Evolutionary conservation across 176 grass and related monocot genomes (phyloP).

Genomic region (Eragrostis curvula): DNA sequence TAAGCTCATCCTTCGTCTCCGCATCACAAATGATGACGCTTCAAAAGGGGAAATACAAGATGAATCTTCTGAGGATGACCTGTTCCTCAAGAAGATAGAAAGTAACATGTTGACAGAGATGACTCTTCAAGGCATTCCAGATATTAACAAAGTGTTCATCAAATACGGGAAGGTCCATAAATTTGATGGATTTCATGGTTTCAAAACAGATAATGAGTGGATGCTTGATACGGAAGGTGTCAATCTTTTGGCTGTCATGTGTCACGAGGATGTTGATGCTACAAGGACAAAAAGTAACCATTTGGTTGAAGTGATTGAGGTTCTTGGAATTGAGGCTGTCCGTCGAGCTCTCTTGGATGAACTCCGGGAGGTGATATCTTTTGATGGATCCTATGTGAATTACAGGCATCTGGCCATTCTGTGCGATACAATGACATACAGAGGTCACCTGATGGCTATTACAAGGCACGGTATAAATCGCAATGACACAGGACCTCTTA

Average conservation of each 20-base stretch:
- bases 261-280: slow-evolving; percentile 94
- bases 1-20: slow-evolving; percentile 93
- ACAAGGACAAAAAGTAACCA: slow-evolving; percentile 97
- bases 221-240: slow-evolving; percentile 98
- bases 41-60: slow-evolving; percentile 90
- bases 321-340: slow-evolving; percentile 97
- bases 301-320: slow-evolving; percentile 95
- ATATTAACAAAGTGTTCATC: slow-evolving; percentile 98
- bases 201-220: slow-evolving; percentile 83
- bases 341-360: slow-evolving; percentile 84
- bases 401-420: slow-evolving; percentile 96
- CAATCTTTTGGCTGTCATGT: slow-evolving; percentile 96
- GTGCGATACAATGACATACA: slow-evolving; percentile 95
- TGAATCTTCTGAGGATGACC: slow-evolving; percentile 90
- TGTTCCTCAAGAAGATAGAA: slow-evolving; percentile 93
- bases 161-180: slow-evolving; percentile 78
- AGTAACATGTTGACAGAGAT: slow-evolving; percentile 98
- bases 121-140: slow-evolving; percentile 93
- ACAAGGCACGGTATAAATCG: slow-evolving; percentile 94
- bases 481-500: slow-evolving; percentile 88
- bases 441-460: slow-evolving; percentile 93
- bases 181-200: slow-evolving; percentile 73
- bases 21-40: slow-evolving; percentile 92
- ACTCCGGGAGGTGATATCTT: slow-evolving; percentile 86
- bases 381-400: slow-evolving; percentile 97